These are phyloP conservation scores for Claviceps fusiformis DNA, from an alignment of 2,329 filamentous ascomycete species.

Conservation along the genomic window DNA sequence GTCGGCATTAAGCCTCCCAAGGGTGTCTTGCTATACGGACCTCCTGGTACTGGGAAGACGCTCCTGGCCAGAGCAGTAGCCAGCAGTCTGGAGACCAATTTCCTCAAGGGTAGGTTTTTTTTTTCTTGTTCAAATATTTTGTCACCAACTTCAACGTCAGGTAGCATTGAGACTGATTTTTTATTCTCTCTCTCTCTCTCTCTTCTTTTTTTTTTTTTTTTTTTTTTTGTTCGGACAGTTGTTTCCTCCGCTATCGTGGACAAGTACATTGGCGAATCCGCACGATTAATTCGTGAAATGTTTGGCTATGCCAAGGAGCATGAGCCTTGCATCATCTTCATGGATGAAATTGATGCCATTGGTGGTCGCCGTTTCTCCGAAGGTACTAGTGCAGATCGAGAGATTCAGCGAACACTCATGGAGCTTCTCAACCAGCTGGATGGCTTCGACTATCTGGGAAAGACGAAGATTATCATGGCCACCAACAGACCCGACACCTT, in stretches of 20 bases:
- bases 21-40: slow-evolving; percentile 89
- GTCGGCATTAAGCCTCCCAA: slow-evolving; percentile 99
- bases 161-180: slow-evolving; percentile 9
- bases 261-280: slow-evolving; percentile 98
- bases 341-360: slow-evolving; percentile 99
- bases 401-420: slow-evolving; percentile 97
- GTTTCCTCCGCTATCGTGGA: slow-evolving; percentile 98
- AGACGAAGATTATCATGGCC: slow-evolving; percentile 99
- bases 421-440: slow-evolving; percentile 97
- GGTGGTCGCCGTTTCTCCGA: slow-evolving; percentile 93
- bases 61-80: slow-evolving; percentile 87
- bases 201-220: no score
- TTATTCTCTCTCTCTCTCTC: no score
- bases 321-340: slow-evolving; percentile 99
- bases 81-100: slow-evolving; percentile 94
- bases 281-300: slow-evolving; percentile 95
- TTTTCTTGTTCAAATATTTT: neutral
- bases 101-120: slow-evolving; percentile 65
- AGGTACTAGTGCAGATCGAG: slow-evolving; percentile 91
- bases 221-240: slow-evolving; percentile 51
- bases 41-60: slow-evolving; percentile 94
- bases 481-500: slow-evolving; percentile 95
- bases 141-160: neutral
- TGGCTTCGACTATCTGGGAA: slow-evolving; percentile 96
- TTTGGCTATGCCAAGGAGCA: slow-evolving; percentile 99